A percentile compares a stretch with the other conserved stretches of the same genome.
Evolutionary conservation across 1,139 yeast species (phyloP).

Genomic region (Hyphopichia wangnamkhiaoensis): DNA sequence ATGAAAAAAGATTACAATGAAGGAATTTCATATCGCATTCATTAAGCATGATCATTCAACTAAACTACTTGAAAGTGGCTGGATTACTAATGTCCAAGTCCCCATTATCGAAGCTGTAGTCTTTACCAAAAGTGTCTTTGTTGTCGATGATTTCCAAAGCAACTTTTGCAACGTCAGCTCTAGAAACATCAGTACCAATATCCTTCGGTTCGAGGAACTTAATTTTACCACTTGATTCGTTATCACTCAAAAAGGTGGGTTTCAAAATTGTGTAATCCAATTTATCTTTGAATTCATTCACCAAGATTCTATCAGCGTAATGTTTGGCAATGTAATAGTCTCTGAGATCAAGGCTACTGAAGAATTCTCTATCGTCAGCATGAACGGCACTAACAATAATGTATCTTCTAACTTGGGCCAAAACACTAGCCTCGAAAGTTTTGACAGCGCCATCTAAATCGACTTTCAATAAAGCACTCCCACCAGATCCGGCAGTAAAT

Average conservation of each 20-base stretch:
- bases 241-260: conserved; percentile 49
- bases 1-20: no score
- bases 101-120: conserved; percentile 28
- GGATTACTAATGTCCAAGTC: conserved; percentile 8
- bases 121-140: conserved; percentile 26
- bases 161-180: conserved; percentile 34
- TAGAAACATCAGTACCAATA: conserved; percentile 17
- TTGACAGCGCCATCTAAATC: conserved; percentile 67
- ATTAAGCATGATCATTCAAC: no score
- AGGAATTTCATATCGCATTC: no score
- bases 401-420: conserved; percentile 47
- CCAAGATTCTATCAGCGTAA: conserved; percentile 54
- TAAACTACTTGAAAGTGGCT: conserved; percentile 1
- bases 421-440: conserved; percentile 55
- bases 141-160: conserved; percentile 22
- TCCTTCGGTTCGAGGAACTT: conserved; percentile 15
- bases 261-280: conserved; percentile 55
- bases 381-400: conserved; percentile 58
- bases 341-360: conserved; percentile 21
- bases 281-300: conserved; percentile 27
- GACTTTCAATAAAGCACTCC: conserved; percentile 52
- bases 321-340: conserved; percentile 55
- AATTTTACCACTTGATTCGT: conserved; percentile 39
- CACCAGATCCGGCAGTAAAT: conserved; percentile 67
- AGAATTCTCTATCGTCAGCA: conserved; percentile 51